Evolutionary conservation across 2,329 filamentous ascomycete species (phyloP).

Genomic region (Aspergillus texensis): DNA sequence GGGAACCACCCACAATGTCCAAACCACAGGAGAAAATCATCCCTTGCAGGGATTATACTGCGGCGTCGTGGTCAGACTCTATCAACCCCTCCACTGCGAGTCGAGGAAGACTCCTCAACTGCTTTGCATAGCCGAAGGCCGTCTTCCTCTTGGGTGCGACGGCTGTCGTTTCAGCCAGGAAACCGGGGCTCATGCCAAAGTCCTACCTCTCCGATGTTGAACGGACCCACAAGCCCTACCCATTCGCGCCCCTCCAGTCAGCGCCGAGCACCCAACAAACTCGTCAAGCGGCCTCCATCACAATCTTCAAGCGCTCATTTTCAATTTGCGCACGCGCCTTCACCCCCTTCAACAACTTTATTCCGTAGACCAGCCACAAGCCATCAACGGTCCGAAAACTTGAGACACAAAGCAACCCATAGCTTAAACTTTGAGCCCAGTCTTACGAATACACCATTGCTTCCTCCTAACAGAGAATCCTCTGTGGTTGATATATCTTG

Average conservation of each 20-base stretch:
- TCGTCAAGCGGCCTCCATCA: slow-evolving; percentile 64
- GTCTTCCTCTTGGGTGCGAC: slow-evolving; percentile 59
- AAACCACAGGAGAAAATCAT: slow-evolving; percentile 29
- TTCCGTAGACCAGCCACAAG: slow-evolving; percentile 65
- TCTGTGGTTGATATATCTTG: slow-evolving; percentile 29
- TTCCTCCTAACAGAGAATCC: slow-evolving; percentile 1
- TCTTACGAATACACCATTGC: slow-evolving; percentile 12
- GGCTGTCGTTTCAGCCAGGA: slow-evolving; percentile 55
- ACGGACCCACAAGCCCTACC: slow-evolving; percentile 57
- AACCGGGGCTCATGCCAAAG: slow-evolving; percentile 53
- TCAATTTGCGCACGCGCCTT: slow-evolving; percentile 30
- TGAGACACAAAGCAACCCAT: slow-evolving; percentile 48
- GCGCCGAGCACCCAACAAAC: slow-evolving; percentile 56
- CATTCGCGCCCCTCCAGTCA: slow-evolving; percentile 36
- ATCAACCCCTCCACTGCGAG: slow-evolving; percentile 32
- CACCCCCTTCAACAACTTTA: slow-evolving; percentile 47
- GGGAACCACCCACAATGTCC: slow-evolving; percentile 17
- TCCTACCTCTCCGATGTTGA: slow-evolving; percentile 56
- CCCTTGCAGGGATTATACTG: slow-evolving; percentile 32
- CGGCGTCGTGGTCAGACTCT: slow-evolving; percentile 43
- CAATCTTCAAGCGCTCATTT: slow-evolving; percentile 50
- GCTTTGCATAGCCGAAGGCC: slow-evolving; percentile 38
- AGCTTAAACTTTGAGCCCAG: slow-evolving; percentile 32
- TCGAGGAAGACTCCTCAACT: slow-evolving; percentile 29
- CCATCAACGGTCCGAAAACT: slow-evolving; percentile 61